phyloP scores from a whole-genome alignment of 768 basidiomycete genomes.

The Serendipita vermifera region DNA sequence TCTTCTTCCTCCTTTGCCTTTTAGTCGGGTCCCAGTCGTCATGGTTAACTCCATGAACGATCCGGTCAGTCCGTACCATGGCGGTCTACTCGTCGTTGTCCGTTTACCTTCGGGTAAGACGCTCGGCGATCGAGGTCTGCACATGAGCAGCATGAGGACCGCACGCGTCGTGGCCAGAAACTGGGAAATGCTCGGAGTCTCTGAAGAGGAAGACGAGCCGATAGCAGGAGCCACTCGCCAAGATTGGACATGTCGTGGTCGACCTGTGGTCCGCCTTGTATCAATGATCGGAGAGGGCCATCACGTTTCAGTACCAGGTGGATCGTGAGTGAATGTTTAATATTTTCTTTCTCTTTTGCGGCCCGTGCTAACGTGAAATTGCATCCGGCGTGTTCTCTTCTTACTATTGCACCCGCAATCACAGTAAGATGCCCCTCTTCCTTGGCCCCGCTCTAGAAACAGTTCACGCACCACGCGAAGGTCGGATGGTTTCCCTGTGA shows the following conservation, averaged over 20 bases:
- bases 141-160: neutral
- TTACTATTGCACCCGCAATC: neutral
- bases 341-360: neutral
- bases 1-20: neutral
- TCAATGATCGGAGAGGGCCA: slow-evolving; percentile 4
- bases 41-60: neutral
- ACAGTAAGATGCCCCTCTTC: neutral
- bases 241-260: neutral
- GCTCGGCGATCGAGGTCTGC: slow-evolving; percentile 3
- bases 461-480: slow-evolving; percentile 1
- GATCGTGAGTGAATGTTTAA: neutral
- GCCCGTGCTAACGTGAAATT: neutral
- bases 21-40: neutral
- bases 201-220: neutral
- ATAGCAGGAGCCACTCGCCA: neutral
- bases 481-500: neutral
- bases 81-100: neutral
- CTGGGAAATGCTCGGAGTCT: neutral
- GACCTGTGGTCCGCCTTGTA: neutral
- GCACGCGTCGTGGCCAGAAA: neutral
- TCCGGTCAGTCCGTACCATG: neutral
- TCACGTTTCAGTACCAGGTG: slow-evolving; percentile 6
- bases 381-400: neutral
- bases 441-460: slow-evolving; percentile 7
- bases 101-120: neutral